Evolutionary conservation across 2,329 filamentous ascomycete genomes (phyloP).

Genomic region (Juglanconis oblonga): DNA sequence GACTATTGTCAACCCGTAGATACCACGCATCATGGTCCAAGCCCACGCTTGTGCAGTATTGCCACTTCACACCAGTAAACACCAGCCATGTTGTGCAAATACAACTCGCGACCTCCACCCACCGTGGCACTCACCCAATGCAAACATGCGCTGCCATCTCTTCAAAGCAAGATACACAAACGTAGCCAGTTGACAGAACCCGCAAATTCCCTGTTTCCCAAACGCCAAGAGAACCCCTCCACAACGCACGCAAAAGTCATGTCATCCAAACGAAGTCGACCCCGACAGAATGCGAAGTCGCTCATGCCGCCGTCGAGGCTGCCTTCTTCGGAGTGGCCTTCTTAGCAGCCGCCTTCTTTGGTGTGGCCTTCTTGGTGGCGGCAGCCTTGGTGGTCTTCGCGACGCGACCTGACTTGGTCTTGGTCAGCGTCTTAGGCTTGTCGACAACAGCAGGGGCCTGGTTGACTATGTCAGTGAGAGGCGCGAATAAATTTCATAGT

Average conservation of each 20-base stretch:
- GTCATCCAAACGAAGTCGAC: conserved; percentile 1
- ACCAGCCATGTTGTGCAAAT: conserved; percentile 19
- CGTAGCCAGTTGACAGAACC: conserved; percentile 22
- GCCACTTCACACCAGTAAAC: conserved; percentile 5
- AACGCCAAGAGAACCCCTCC: conserved; percentile 32
- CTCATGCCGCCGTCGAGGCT: conserved; percentile 7
- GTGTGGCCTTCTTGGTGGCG: conserved; percentile 41
- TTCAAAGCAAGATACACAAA: conserved; percentile 19
- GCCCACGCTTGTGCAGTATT: not conserved
- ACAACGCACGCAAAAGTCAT: conserved; percentile 29
- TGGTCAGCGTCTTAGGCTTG: conserved; percentile 67
- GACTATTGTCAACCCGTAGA: not conserved
- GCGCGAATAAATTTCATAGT: not conserved
- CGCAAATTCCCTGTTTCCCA: conserved; percentile 28
- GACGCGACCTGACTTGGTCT: conserved; percentile 85
- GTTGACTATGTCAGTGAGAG: conserved; percentile 12
- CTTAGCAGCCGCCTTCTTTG: conserved; percentile 37
- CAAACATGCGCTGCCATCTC: conserved; percentile 5
- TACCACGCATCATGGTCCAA: not conserved
- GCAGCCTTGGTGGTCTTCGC: conserved; percentile 62
- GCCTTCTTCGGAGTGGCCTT: conserved; percentile 39
- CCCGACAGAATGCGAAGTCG: not conserved
- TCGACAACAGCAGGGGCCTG: conserved; percentile 66
- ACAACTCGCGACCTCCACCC: conserved; percentile 27
- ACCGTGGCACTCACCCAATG: conserved; percentile 20